Percentiles rank a stretch among this genome's conserved stretches.
phyloP scores from a whole-genome alignment of 192 early-diverging fungal genomes.

The Fimicolochytrium jonesii region DNA sequence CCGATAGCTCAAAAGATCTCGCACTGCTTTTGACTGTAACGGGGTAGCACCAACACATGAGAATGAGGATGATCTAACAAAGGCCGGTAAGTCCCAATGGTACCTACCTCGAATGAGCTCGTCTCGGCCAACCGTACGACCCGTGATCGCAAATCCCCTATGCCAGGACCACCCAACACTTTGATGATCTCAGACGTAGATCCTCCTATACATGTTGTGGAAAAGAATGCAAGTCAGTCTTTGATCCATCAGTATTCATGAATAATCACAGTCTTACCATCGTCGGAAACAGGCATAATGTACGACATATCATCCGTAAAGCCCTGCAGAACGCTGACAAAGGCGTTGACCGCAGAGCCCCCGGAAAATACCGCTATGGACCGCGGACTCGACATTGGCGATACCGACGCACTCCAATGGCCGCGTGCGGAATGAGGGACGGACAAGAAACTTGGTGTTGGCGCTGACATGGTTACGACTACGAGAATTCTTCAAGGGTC shows the following conservation, averaged over 20 bases:
- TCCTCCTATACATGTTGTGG: too few species aligned
- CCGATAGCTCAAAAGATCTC: constrained; percentile 63
- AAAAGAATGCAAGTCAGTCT: too few species aligned
- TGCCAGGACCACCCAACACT: constrained; percentile 68
- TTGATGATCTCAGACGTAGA: constrained; percentile 58
- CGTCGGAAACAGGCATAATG: constrained; percentile 66
- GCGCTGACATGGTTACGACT: too few species aligned
- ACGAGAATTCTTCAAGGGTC: too few species aligned
- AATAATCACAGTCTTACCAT: too few species aligned
- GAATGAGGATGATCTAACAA: too few species aligned
- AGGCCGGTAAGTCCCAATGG: too few species aligned
- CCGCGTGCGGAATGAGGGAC: too few species aligned
- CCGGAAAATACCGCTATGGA: constrained; percentile 68
- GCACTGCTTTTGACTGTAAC: constrained; percentile 60
- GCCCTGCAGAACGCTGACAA: constrained; percentile 53
- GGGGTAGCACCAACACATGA: too few species aligned
- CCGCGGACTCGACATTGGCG: neutral
- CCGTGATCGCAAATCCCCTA: constrained; percentile 68
- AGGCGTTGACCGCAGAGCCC: constrained; percentile 66
- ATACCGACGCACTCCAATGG: too few species aligned
- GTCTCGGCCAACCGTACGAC: constrained; percentile 61
- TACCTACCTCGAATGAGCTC: constrained; percentile 46
- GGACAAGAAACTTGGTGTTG: neutral
- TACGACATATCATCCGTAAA: constrained; percentile 62
- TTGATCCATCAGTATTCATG: too few species aligned